phyloP scores from a whole-genome alignment of 371 early-diverging fungal genomes.

The Apophysomyces elegans region DNA sequence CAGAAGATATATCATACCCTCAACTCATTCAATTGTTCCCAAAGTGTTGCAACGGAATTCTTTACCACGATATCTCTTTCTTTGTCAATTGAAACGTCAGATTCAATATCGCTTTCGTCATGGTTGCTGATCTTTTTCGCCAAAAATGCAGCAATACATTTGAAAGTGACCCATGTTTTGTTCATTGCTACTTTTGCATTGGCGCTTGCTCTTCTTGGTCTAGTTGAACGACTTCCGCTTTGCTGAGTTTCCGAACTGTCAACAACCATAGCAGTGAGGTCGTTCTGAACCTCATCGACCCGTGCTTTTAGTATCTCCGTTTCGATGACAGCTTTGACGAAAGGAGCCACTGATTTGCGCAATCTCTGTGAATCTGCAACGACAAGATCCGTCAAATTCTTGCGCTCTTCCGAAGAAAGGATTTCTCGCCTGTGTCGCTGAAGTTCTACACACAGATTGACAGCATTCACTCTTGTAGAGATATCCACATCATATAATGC shows the following conservation, averaged over 20 bases:
- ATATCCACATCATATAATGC: slow-evolving; percentile 79
- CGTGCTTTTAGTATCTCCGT: slow-evolving; percentile 48
- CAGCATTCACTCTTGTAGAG: slow-evolving; percentile 66
- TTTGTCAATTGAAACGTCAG: slow-evolving; percentile 22
- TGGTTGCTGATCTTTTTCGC: slow-evolving; percentile 38
- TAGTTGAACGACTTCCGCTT: slow-evolving; percentile 19
- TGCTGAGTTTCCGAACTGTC: slow-evolving; percentile 13
- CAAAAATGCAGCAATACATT: slow-evolving; percentile 60
- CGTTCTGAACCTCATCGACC: slow-evolving; percentile 42
- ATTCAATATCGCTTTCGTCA: slow-evolving; percentile 23
- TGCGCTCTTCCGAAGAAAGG: slow-evolving; percentile 42
- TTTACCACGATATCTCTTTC: slow-evolving; percentile 42
- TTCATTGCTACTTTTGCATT: slow-evolving; percentile 29
- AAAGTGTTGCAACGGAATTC: slow-evolving; percentile 61
- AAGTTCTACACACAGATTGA: slow-evolving; percentile 52
- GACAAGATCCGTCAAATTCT: slow-evolving; percentile 37
- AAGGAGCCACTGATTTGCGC: slow-evolving; percentile 55
- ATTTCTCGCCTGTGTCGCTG: slow-evolving; percentile 47
- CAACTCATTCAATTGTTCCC: slow-evolving; percentile 49
- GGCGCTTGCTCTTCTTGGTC: neutral
- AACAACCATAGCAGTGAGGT: slow-evolving; percentile 25
- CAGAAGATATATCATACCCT: neutral
- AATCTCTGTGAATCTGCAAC: slow-evolving; percentile 41
- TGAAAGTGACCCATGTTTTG: slow-evolving; percentile 64
- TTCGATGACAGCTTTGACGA: slow-evolving; percentile 54